Conservation (phyloP, 768 basidiomycete genomes). For the Tulasnella sp. region DNA sequence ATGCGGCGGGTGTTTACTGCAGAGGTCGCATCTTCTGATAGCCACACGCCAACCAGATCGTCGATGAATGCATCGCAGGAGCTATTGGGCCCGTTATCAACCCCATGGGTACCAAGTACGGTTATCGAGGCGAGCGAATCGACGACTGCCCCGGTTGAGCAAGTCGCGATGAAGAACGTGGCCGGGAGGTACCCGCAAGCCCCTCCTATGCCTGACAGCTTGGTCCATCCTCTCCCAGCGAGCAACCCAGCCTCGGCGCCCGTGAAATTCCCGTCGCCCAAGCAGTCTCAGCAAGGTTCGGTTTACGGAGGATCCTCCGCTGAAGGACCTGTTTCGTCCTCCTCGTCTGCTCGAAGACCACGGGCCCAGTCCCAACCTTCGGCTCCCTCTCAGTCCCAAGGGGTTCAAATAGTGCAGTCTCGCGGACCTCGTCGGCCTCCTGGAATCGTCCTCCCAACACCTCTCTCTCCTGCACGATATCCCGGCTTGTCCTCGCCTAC, state of each 20-base stretch:
- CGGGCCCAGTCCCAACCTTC: not conserved
- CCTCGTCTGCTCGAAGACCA: conserved; percentile 20
- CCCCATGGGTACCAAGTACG: not conserved
- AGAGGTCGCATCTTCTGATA: not conserved
- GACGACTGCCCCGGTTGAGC: not conserved
- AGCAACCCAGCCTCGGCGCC: not conserved
- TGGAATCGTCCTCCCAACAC: conserved; percentile 36
- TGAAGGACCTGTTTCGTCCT: conserved; percentile 29
- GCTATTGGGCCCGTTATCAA: not conserved
- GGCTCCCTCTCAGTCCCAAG: not conserved
- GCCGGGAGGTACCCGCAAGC: not conserved
- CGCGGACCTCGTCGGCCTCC: conserved; percentile 22
- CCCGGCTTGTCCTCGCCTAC: conserved; percentile 10
- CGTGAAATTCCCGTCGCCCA: not conserved
- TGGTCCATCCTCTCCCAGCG: not conserved
- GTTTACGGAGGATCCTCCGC: conserved; percentile 37
- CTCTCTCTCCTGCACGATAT: conserved; percentile 37
- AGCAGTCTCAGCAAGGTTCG: conserved; percentile 36
- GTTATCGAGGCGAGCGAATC: not conserved
- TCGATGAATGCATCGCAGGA: not conserved
- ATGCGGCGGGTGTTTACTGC: conserved; percentile 8
- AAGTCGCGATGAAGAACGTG: not conserved
- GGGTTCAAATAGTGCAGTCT: not conserved
- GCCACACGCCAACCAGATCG: not conserved
- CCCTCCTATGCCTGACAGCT: not conserved